These are phyloP conservation scores for Solanum dulcamara DNA, from an alignment of 257 asterid genomes.

Conservation along the genomic window DNA sequence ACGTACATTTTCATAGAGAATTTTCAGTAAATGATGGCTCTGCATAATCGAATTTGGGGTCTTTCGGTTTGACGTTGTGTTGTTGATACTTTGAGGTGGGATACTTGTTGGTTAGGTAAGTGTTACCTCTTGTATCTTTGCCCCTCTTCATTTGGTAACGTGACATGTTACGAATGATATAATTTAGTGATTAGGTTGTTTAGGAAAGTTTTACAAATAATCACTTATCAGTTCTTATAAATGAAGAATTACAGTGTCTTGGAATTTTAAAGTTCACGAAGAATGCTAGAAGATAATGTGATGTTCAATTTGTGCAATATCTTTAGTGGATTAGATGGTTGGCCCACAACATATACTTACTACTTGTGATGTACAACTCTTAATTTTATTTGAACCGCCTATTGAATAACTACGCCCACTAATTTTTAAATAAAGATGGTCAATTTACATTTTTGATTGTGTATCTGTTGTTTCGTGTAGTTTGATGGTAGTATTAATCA, in stretches of 20 bases:
- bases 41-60: background rate
- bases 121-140: background rate
- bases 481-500: background rate
- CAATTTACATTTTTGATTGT: no score
- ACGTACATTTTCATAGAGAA: background rate
- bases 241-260: background rate
- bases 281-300: background rate
- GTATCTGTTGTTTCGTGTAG: background rate
- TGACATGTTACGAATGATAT: background rate
- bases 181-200: no score
- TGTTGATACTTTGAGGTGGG: background rate
- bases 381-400: no score
- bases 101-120: background rate
- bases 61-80: background rate
- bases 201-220: no score
- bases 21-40: no score
- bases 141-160: background rate
- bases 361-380: no score
- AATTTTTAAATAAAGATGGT: no score
- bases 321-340: no score
- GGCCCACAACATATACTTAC: no score
- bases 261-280: background rate
- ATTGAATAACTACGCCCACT: no score
- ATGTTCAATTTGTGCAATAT: background rate
- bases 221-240: background rate